phyloP scores from a whole-genome alignment of 441 rosid genomes.

The Bocquillonia castaneifolia region DNA sequence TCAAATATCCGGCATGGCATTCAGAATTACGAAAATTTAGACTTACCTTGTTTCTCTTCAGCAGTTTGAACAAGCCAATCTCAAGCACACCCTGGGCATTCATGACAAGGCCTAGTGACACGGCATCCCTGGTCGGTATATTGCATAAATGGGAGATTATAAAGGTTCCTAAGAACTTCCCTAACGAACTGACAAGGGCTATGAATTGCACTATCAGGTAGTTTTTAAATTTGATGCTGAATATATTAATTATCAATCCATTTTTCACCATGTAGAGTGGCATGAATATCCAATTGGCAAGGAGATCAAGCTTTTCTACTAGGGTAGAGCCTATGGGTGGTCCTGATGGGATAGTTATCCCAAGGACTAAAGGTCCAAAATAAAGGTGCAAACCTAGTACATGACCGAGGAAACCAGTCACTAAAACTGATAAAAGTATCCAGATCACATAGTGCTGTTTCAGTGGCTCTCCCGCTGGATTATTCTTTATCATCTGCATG shows the following conservation, averaged over 20 bases:
- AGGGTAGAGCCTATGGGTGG: conserved; percentile 31
- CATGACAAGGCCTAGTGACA: conserved; percentile 32
- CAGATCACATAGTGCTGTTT: conserved; percentile 26
- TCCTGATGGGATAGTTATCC: conserved; percentile 30
- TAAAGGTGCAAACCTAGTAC: conserved; percentile 22
- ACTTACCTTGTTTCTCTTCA: conserved; percentile 16
- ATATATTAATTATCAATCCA: conserved; percentile 26
- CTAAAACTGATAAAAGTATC: conserved; percentile 21
- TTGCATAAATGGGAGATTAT: conserved; percentile 23
- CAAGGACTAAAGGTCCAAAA: conserved; percentile 23
- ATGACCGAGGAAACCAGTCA: conserved; percentile 20
- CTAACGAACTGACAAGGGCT: conserved; percentile 16
- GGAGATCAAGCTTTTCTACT: conserved; percentile 34
- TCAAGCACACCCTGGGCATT: conserved; percentile 34
- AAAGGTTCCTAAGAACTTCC: conserved; percentile 28
- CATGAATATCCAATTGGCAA: conserved; percentile 27
- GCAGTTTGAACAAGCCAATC: conserved; percentile 21
- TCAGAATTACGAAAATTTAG: not conserved
- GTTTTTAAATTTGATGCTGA: conserved; percentile 23
- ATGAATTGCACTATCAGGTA: conserved; percentile 22
- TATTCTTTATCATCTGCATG: conserved; percentile 23
- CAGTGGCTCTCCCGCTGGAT: conserved; percentile 30
- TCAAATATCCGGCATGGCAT: not conserved
- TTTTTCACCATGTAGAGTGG: conserved; percentile 30
- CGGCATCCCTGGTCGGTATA: conserved; percentile 29